Percentiles rank a stretch among this genome's conserved stretches.
phyloP scores from a whole-genome alignment of 2,329 filamentous ascomycete genomes.

The Chaetomium strumarium region DNA sequence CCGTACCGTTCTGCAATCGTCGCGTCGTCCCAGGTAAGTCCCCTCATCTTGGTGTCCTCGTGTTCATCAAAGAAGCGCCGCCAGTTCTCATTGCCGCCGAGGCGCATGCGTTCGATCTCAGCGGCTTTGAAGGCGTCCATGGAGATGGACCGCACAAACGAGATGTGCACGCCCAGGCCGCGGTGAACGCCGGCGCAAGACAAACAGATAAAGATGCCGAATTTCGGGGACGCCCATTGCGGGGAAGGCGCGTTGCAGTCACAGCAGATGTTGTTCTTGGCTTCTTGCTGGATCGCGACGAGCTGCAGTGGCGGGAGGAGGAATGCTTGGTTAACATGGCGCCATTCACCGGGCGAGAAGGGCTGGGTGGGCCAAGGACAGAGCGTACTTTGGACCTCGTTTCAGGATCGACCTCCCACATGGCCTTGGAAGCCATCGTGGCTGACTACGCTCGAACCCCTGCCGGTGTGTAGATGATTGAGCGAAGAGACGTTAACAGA shows the following conservation, averaged over 20 bases:
- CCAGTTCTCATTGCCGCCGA: constrained; percentile 86
- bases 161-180: constrained; percentile 93
- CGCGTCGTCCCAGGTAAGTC: constrained; percentile 73
- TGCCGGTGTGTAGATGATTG: background rate
- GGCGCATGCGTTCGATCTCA: constrained; percentile 90
- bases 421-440: constrained; percentile 63
- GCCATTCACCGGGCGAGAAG: background rate
- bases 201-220: constrained; percentile 97
- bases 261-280: constrained; percentile 84
- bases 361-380: background rate
- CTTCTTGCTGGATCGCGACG: constrained; percentile 82
- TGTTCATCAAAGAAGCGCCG: constrained; percentile 78
- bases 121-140: constrained; percentile 97
- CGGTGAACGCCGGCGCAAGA: constrained; percentile 93
- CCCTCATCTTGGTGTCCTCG: constrained; percentile 58
- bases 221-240: constrained; percentile 97
- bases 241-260: constrained; percentile 94
- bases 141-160: constrained; percentile 92
- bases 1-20: constrained; percentile 89
- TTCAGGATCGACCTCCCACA: constrained; percentile 99
- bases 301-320: constrained; percentile 50
- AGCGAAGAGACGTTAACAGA: no score
- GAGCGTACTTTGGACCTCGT: constrained; percentile 77
- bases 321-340: background rate
- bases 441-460: constrained; percentile 11